Evolutionary conservation across 208 protist genomes (phyloP).

Genomic region (Trypanosoma melophagium): DNA sequence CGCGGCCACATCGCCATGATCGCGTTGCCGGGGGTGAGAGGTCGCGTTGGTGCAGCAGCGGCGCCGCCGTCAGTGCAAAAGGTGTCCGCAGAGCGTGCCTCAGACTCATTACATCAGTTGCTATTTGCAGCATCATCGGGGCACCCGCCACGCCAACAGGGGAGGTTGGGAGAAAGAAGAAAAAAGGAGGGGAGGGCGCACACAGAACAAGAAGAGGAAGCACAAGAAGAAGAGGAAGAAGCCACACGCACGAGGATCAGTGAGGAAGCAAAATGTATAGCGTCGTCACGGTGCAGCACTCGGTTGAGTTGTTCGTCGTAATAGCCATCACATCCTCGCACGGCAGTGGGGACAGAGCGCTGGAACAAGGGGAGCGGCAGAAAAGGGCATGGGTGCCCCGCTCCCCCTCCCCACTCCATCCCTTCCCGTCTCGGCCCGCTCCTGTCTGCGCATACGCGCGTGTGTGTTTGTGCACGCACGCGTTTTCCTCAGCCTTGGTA

Average conservation of each 20-base stretch:
- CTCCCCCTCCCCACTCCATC: too few relatives aligned
- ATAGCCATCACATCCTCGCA: background rate
- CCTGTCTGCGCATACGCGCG: too few relatives aligned
- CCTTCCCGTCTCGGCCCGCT: too few relatives aligned
- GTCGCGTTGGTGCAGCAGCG: too few relatives aligned
- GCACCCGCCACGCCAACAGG: background rate
- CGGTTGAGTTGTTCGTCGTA: slow-evolving; percentile 11
- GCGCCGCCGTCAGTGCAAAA: slow-evolving; percentile 5
- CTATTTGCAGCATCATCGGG: slow-evolving; percentile 9
- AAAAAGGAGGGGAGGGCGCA: background rate
- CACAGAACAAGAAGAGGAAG: background rate
- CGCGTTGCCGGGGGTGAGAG: background rate
- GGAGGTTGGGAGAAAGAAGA: background rate
- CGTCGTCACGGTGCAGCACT: background rate
- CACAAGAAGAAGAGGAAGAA: too few relatives aligned
- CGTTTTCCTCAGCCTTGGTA: slow-evolving; percentile 26
- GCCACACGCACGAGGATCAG: too few relatives aligned
- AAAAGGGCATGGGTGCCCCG: too few relatives aligned
- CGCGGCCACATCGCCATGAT: too few relatives aligned
- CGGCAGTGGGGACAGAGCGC: background rate
- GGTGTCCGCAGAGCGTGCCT: slow-evolving; percentile 4
- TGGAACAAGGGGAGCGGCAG: background rate
- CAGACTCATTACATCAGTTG: slow-evolving; percentile 27
- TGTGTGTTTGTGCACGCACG: too few relatives aligned
- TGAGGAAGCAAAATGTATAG: slow-evolving; percentile 12